These are phyloP conservation scores for Patellifolia procumbens DNA, from an alignment of 179 eudicot species.

Conservation along the genomic window DNA sequence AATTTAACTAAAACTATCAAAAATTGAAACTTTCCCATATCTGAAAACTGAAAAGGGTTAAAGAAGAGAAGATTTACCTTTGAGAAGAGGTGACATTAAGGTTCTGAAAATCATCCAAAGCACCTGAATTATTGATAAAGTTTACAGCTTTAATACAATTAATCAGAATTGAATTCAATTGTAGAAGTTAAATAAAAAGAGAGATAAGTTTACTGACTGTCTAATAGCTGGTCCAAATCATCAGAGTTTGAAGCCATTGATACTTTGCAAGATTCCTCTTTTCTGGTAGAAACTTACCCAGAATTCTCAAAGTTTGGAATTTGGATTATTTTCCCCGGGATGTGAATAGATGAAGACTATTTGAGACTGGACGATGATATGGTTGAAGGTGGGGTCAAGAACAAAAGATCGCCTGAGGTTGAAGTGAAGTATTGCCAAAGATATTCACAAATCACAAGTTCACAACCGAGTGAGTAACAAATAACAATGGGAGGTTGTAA, in stretches of 20 bases:
- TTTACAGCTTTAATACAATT: neutral
- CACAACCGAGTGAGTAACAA: too few relatives aligned
- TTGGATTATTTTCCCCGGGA: neutral
- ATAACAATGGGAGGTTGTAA: too few relatives aligned
- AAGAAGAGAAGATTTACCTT: neutral
- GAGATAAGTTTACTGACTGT: constrained; percentile 7
- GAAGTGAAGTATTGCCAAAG: neutral
- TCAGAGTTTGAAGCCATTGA: constrained; percentile 11
- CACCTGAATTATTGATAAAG: constrained; percentile 3
- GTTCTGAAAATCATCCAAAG: constrained; percentile 22
- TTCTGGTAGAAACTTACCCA: neutral
- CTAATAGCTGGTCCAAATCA: constrained; percentile 21
- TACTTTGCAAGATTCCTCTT: neutral
- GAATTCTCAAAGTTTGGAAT: neutral
- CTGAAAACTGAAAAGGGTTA: constrained; percentile 9
- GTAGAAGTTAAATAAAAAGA: neutral
- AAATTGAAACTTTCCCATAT: neutral
- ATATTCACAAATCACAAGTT: too few relatives aligned
- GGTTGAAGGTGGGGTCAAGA: neutral
- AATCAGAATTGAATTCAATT: neutral
- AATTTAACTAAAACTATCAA: constrained; percentile 4
- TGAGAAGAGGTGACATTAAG: constrained; percentile 8
- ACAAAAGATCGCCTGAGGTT: neutral
- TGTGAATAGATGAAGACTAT: too few relatives aligned
- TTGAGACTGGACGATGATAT: neutral